Evolutionary conservation across 2,329 filamentous ascomycete genomes (phyloP), one percentile per base, ranked within the genome.

Genomic region (Aureobasidium sp.): DNA sequence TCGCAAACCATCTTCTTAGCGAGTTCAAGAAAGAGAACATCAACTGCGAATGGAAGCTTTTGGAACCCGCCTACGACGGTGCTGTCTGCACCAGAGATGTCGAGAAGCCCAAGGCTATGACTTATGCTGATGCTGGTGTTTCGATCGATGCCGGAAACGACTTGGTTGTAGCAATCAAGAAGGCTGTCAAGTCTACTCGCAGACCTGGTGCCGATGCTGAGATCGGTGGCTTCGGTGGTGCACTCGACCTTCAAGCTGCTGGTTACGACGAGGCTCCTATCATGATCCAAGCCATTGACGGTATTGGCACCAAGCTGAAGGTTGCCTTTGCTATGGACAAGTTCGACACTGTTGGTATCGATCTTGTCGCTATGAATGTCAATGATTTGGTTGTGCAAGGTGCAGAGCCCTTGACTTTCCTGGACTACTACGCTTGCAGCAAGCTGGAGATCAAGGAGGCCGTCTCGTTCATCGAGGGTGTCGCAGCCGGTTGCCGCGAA

Each of bases 341-440:
- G 72, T 93, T 96, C 71, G 84, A 91, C 69, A 95, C 90, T 3
- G 91, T 98, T 10, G 93, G 93, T 56, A 90, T 98, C 62, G 93
- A 98, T 67, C 80, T 98, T 30, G 93, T 98, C 3, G 93, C 93
- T 60, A 97, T 97, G 91, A 97, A 96, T 69, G 93, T 97, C 66
- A 98, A 98, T 70, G 93, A 98, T 65, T 79, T 98, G 0, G 85
- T 98, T 48, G 93, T 97, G 7, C 90, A 97, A 73, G 93, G 93
- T 52, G 93, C 93, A 11, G 88, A 93, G 61, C 90, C 93, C 2
- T 78, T 97, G 59, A 93, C 93, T 77, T 97, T 98, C 79, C 83
- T 97, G 58, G 93, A 98, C 74, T 97, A 95, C 79, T 96, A 94
- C 71, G 91, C 90, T 57, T 96, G 90, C 77, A 90, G 88, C 69